Percentiles rank a stretch among this genome's conserved stretches.
phyloP scores from a whole-genome alignment of 2,329 filamentous ascomycete species.

The Trichoderma sp. region DNA sequence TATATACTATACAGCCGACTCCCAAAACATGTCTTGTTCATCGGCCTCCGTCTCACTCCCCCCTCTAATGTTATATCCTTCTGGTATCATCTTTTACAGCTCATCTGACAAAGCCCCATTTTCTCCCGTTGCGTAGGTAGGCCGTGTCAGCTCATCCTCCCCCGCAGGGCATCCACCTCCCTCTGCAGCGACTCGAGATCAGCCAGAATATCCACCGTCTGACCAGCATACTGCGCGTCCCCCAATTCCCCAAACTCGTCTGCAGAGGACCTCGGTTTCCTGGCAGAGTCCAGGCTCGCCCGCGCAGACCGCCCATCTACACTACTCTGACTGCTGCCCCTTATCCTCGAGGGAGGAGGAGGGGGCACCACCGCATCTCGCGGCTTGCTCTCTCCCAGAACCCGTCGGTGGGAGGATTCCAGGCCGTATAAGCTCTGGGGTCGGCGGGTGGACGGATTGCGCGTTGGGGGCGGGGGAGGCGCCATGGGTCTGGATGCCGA shows the following conservation, averaged over 20 bases:
- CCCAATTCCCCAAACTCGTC: background rate
- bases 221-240: constrained; percentile 34
- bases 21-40: background rate
- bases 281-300: constrained; percentile 40
- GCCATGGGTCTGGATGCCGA: constrained; percentile 31
- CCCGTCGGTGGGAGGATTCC: constrained; percentile 41
- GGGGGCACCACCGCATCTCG: constrained; percentile 45
- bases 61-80: constrained; percentile 6
- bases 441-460: constrained; percentile 49
- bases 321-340: constrained; percentile 51
- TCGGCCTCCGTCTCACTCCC: background rate
- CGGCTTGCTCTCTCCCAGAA: constrained; percentile 37
- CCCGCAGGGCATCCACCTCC: constrained; percentile 69
- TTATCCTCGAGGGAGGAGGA: constrained; percentile 52
- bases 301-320: constrained; percentile 42
- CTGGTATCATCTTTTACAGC: constrained; percentile 9
- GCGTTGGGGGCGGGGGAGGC: constrained; percentile 51
- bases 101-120: background rate
- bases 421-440: constrained; percentile 49
- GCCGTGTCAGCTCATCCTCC: constrained; percentile 27
- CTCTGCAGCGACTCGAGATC: constrained; percentile 71
- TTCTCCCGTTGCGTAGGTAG: background rate
- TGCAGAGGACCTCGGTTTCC: constrained; percentile 12
- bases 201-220: constrained; percentile 65
- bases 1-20: constrained; percentile 24